Percentiles rank a stretch among this genome's conserved stretches.
phyloP scores from a whole-genome alignment of 495 filamentous ascomycete species.

The Rostrohypoxylon terebratum region DNA sequence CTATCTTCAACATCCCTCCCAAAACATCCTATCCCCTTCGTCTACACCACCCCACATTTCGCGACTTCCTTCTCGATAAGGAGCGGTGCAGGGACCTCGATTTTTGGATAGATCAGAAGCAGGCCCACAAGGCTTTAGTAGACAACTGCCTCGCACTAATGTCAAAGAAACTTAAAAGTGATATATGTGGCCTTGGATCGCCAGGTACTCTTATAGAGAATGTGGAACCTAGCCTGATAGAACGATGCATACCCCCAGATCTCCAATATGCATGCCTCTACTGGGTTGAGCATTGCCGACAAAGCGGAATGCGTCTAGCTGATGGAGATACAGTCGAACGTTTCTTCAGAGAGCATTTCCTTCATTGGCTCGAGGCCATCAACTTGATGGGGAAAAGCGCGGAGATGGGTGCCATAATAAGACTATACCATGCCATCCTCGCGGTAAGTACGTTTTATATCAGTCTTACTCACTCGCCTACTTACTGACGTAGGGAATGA shows the following conservation, averaged over 20 bases:
- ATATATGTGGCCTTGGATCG: background rate
- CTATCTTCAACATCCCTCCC: background rate
- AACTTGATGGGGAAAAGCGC: background rate
- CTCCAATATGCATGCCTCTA: background rate
- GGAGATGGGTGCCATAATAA: background rate
- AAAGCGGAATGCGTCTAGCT: background rate
- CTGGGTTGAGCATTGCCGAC: background rate
- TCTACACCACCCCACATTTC: background rate
- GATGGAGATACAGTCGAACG: background rate
- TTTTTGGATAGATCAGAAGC: background rate
- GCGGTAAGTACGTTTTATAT: background rate
- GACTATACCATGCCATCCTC: background rate
- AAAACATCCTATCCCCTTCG: background rate
- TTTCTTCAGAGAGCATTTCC: background rate
- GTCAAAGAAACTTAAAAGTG: background rate
- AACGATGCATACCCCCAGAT: background rate
- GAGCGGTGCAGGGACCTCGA: background rate
- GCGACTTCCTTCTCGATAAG: background rate
- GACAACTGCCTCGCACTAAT: background rate
- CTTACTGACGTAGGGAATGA: background rate
- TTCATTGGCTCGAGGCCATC: background rate
- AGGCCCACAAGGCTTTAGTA: background rate
- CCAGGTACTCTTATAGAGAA: background rate
- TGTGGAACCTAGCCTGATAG: background rate
- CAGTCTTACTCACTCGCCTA: background rate